Percentiles rank a stretch among this genome's conserved stretches.
phyloP scores from a whole-genome alignment of 768 basidiomycete species.

The Erythrobasidium yunnanense region DNA sequence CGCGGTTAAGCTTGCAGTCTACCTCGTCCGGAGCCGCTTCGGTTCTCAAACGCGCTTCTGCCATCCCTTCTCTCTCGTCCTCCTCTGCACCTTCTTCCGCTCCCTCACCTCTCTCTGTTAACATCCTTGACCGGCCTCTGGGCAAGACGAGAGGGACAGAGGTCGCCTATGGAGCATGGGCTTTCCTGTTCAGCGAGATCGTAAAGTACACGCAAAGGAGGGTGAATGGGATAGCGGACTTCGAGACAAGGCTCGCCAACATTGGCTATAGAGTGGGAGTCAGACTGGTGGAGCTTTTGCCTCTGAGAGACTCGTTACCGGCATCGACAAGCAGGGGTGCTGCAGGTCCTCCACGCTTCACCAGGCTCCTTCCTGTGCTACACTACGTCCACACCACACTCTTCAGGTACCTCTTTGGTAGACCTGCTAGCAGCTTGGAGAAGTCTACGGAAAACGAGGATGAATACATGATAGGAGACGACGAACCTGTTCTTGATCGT shows the following conservation, averaged over 20 bases:
- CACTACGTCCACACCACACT: slow-evolving; percentile 92
- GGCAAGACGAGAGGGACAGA: slow-evolving; percentile 78
- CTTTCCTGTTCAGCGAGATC: slow-evolving; percentile 84
- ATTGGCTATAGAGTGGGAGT: background rate
- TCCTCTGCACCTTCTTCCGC: background rate
- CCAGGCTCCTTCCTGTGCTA: slow-evolving; percentile 75
- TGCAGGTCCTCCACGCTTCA: slow-evolving; percentile 86
- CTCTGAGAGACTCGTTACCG: slow-evolving; percentile 55
- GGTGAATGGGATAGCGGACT: slow-evolving; percentile 84
- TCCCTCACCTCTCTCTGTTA: background rate
- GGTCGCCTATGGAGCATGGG: slow-evolving; percentile 69
- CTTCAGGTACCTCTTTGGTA: slow-evolving; percentile 87
- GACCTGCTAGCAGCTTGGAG: slow-evolving; percentile 86
- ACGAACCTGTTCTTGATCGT: slow-evolving; percentile 82
- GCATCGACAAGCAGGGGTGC: slow-evolving; percentile 30
- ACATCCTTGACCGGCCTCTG: slow-evolving; percentile 74
- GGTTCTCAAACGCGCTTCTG: background rate
- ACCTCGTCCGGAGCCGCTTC: background rate
- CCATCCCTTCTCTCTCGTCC: background rate
- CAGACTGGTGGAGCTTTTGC: slow-evolving; percentile 45
- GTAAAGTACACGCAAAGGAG: slow-evolving; percentile 94
- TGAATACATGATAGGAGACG: slow-evolving; percentile 99
- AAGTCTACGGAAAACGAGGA: slow-evolving; percentile 92
- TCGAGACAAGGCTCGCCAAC: slow-evolving; percentile 49
- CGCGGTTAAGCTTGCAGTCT: slow-evolving; percentile 1